Conservation (phyloP, 352 stramenopile species). For the Blastocystis sp. region DNA sequence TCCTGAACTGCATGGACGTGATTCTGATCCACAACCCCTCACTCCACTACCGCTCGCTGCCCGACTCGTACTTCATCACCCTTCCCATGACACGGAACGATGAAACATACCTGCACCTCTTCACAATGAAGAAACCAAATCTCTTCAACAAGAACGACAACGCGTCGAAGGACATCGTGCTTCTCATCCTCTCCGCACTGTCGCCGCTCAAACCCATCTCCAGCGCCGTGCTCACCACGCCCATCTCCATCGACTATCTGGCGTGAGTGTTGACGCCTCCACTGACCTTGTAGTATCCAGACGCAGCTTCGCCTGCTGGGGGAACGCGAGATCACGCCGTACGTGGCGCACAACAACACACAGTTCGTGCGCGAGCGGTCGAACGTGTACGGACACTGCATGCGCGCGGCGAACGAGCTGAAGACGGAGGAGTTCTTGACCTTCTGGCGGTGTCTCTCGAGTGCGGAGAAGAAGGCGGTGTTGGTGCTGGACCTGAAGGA, state of each 20-base stretch:
- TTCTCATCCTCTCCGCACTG: background rate
- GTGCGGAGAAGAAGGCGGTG: constrained; percentile 20
- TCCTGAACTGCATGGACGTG: background rate
- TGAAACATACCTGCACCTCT: constrained; percentile 1
- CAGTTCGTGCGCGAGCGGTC: background rate
- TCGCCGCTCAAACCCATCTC: background rate
- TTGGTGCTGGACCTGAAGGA: constrained; percentile 47
- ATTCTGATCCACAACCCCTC: constrained; percentile 12
- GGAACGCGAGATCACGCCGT: constrained; percentile 30
- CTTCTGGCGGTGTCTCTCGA: constrained; percentile 13
- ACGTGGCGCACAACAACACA: background rate
- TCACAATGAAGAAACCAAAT: constrained; percentile 37
- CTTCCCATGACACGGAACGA: constrained; percentile 33
- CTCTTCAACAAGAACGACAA: background rate
- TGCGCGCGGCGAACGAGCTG: background rate
- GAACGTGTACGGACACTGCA: constrained; percentile 50
- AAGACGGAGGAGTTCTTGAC: constrained; percentile 14
- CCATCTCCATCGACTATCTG: constrained; percentile 33
- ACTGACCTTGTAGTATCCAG: constrained; percentile 34
- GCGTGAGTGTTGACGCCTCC: background rate
- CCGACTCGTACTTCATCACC: constrained; percentile 41
- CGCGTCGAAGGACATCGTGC: constrained; percentile 17
- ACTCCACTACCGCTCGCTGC: background rate
- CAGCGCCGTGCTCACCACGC: background rate
- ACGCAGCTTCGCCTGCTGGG: constrained; percentile 14